phyloP scores from a whole-genome alignment of 805 yeast genomes.

The Tetrapisispora fleetii region DNA sequence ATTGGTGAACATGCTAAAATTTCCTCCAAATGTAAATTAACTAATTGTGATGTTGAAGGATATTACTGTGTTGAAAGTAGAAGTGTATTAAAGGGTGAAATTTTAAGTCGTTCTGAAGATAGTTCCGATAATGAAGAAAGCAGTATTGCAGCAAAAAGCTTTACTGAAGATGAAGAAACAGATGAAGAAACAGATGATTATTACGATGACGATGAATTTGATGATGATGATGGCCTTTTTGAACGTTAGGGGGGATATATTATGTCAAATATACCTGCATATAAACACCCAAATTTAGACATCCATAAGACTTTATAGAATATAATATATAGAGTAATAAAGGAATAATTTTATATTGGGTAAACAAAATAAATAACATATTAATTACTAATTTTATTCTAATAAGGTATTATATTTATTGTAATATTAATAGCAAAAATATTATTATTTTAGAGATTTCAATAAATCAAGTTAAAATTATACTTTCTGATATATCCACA shows the following conservation, averaged over 20 bases:
- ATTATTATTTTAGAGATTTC: too few relatives aligned
- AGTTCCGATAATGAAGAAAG: slow-evolving; percentile 15
- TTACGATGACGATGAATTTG: slow-evolving; percentile 36
- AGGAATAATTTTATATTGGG: too few relatives aligned
- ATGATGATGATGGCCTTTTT: slow-evolving; percentile 49
- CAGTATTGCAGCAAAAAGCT: slow-evolving; percentile 27
- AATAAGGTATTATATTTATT: too few relatives aligned
- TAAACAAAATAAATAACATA: too few relatives aligned
- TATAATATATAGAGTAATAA: background rate
- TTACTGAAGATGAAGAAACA: slow-evolving; percentile 25
- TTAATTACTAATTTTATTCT: too few relatives aligned
- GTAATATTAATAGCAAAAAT: too few relatives aligned
- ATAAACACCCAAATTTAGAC: too few relatives aligned
- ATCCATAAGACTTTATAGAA: background rate
- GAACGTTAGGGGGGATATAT: slow-evolving; percentile 32
- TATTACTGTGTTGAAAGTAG: slow-evolving; percentile 56
- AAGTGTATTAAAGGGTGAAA: slow-evolving; percentile 46
- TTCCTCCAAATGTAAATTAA: slow-evolving; percentile 53
- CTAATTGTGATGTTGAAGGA: slow-evolving; percentile 81
- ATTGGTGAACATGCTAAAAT: slow-evolving; percentile 64
- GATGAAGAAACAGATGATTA: slow-evolving; percentile 32
- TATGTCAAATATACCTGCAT: background rate
- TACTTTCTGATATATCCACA: background rate
- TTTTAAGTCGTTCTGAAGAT: slow-evolving; percentile 32
- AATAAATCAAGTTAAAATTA: too few relatives aligned